phyloP scores from a whole-genome alignment of 2,329 filamentous ascomycete species.

The Cladosporium sp. region DNA sequence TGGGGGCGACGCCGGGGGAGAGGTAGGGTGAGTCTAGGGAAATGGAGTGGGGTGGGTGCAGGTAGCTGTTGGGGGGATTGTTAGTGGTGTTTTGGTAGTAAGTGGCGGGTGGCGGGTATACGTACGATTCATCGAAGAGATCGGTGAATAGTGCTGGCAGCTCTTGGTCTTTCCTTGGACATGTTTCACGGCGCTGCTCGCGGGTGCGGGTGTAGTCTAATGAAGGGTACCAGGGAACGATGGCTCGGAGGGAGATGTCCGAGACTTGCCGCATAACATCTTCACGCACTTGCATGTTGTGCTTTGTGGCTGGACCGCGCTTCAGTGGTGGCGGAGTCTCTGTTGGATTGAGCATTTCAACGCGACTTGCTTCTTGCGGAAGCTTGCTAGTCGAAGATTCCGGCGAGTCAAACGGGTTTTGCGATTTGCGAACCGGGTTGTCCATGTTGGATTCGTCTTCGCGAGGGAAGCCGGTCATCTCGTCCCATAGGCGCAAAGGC shows the following conservation, averaged over 20 bases:
- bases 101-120: neutral
- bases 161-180: slow-evolving; percentile 49
- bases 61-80: slow-evolving; percentile 26
- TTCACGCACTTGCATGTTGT: slow-evolving; percentile 8
- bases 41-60: slow-evolving; percentile 40
- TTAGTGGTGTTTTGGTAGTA: slow-evolving; percentile 22
- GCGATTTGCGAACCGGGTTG: neutral
- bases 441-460: slow-evolving; percentile 13
- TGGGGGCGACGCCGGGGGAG: slow-evolving; percentile 53
- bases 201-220: slow-evolving; percentile 60
- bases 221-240: slow-evolving; percentile 60
- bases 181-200: slow-evolving; percentile 54
- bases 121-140: slow-evolving; percentile 46
- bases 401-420: slow-evolving; percentile 3
- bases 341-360: slow-evolving; percentile 2
- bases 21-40: slow-evolving; percentile 56
- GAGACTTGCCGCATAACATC: slow-evolving; percentile 15
- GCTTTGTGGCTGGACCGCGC: slow-evolving; percentile 5
- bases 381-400: slow-evolving; percentile 2
- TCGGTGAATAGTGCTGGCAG: slow-evolving; percentile 49
- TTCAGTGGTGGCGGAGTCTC: slow-evolving; percentile 1
- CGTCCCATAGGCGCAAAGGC: slow-evolving; percentile 53
- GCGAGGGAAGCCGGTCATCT: slow-evolving; percentile 33
- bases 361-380: neutral
- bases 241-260: slow-evolving; percentile 48